Conservation (phyloP, 768 basidiomycete genomes). For the Cyclocybe cylindracea region DNA sequence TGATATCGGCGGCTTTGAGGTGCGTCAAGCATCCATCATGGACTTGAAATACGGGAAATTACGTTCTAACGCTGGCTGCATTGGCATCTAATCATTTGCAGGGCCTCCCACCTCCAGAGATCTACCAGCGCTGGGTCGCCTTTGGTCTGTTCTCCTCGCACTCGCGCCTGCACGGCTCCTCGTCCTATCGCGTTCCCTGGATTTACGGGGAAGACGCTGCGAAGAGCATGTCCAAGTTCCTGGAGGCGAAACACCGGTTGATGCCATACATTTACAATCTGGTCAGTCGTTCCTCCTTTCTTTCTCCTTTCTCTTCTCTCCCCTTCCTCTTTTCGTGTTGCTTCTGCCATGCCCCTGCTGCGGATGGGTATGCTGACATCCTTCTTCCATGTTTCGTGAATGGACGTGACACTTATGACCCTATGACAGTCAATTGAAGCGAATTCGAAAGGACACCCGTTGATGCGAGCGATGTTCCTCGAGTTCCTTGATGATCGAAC, state of each 20-base stretch:
- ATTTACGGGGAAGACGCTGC: conserved; percentile 73
- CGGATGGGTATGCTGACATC: background rate
- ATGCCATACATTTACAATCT: conserved; percentile 74
- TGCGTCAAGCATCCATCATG: conserved; percentile 16
- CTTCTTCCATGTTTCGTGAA: background rate
- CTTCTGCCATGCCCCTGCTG: background rate
- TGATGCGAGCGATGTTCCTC: conserved; percentile 67
- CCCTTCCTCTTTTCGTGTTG: no score
- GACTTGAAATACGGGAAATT: background rate
- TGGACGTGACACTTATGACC: background rate
- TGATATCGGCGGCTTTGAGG: conserved; percentile 81
- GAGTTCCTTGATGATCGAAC: conserved; percentile 62
- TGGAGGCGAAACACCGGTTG: conserved; percentile 65
- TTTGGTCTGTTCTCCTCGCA: conserved; percentile 79
- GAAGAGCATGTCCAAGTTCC: conserved; percentile 58
- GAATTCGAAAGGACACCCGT: conserved; percentile 50
- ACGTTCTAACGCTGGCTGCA: no score
- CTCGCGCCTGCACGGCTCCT: conserved; percentile 71
- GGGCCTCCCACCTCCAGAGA: conserved; percentile 67
- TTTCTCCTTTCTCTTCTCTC: background rate
- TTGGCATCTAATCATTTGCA: conserved; percentile 17
- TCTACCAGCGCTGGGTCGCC: conserved; percentile 77
- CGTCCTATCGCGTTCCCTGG: conserved; percentile 80
- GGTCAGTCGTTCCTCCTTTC: conserved; percentile 29
- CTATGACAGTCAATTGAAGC: conserved; percentile 50